Conservation (phyloP, 768 basidiomycete species). For the Leccinum variicolor region DNA sequence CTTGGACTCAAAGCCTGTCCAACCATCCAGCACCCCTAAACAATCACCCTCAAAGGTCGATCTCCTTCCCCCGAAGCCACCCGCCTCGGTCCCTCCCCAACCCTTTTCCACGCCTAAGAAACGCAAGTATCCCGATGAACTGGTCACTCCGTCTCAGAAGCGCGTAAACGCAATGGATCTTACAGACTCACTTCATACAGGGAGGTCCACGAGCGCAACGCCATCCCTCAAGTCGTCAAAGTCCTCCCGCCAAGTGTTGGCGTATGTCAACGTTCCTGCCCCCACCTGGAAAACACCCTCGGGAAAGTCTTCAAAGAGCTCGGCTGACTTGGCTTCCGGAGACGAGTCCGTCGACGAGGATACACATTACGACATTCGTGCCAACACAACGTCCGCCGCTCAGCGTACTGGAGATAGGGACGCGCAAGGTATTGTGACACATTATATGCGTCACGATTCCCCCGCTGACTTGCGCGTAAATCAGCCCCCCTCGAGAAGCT, state of each 20-base stretch:
- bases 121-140: slow-evolving; percentile 58
- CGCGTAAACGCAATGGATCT: slow-evolving; percentile 38
- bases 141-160: slow-evolving; percentile 63
- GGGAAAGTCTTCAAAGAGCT: slow-evolving; percentile 21
- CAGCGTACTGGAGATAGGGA: slow-evolving; percentile 72
- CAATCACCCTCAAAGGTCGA: slow-evolving; percentile 16
- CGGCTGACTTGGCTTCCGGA: slow-evolving; percentile 47
- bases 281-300: slow-evolving; percentile 29
- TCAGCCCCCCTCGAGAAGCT: slow-evolving; percentile 75
- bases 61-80: slow-evolving; percentile 14
- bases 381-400: slow-evolving; percentile 46
- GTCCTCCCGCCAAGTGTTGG: slow-evolving; percentile 31
- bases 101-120: slow-evolving; percentile 60
- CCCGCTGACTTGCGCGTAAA: slow-evolving; percentile 1
- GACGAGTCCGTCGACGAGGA: slow-evolving; percentile 50
- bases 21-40: slow-evolving; percentile 11
- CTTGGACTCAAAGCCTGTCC: slow-evolving; percentile 27
- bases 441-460: background rate
- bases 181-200: slow-evolving; percentile 8
- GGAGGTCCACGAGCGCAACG: slow-evolving; percentile 17
- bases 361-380: slow-evolving; percentile 24
- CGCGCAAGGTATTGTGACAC: slow-evolving; percentile 52
- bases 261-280: slow-evolving; percentile 32
- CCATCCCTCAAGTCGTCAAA: slow-evolving; percentile 28
- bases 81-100: background rate